Conservation (phyloP, 176 grass and related monocot genomes). For the Raddia distichophylla region DNA sequence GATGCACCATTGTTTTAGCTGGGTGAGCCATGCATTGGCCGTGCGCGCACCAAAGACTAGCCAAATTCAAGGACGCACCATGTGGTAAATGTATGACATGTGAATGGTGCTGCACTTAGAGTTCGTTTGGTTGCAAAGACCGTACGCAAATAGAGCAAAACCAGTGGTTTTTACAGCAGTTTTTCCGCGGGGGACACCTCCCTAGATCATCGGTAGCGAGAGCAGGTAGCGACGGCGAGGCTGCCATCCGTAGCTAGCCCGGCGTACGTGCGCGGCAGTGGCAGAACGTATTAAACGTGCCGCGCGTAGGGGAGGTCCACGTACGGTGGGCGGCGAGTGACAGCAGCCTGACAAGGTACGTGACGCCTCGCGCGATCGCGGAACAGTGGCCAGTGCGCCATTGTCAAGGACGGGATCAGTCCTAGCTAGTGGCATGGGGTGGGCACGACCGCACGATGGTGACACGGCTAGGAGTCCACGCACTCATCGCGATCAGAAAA, state of each 20-base stretch:
- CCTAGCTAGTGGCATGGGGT: neutral
- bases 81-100: too few relatives aligned
- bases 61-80: too few relatives aligned
- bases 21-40: too few relatives aligned
- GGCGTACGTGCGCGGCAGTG: neutral
- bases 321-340: neutral
- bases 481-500: neutral
- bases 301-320: neutral
- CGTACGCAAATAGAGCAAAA: too few relatives aligned
- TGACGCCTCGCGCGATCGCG: neutral
- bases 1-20: too few relatives aligned
- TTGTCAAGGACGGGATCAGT: neutral
- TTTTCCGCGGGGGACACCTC: too few relatives aligned
- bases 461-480: neutral
- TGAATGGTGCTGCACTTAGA: too few relatives aligned
- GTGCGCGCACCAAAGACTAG: too few relatives aligned
- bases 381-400: neutral
- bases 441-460: neutral
- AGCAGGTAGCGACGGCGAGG: neutral
- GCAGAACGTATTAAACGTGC: neutral
- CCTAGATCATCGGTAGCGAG: too few relatives aligned
- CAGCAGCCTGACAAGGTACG: neutral
- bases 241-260: neutral
- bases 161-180: too few relatives aligned
- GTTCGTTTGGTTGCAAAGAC: too few relatives aligned